Evolutionary conservation across 75 land plant genomes (phyloP), one percentile per base, ranked within the genome.

Genomic region (Isoetes taiwanensis): DNA sequence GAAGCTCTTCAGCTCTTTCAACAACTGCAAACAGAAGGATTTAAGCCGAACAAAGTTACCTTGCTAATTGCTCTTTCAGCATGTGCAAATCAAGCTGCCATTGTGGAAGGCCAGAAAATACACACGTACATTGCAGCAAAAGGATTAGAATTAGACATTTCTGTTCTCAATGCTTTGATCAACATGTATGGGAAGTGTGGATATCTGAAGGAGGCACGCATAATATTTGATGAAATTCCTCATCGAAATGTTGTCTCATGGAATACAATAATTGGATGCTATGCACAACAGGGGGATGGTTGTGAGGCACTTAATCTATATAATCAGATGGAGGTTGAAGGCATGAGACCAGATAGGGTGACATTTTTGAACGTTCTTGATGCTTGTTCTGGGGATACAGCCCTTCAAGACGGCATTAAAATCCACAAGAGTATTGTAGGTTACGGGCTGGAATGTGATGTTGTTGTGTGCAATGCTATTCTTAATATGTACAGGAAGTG

Each of bases 161-260:
- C 32, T 24, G 64, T 66, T 14, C 62, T 61, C 31, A 75, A 67
- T 50, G 57, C 77, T 8, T 17, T 75, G 37, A 27, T 75, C 26
- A 58, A 63, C 19, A 75, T 69, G 77, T 73, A 73, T 24, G 62
- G 66, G 20, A 73, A 48, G 34, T 73, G 71, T 62, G 76, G 76
- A 9, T 34, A 41, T 30, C 33, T 67, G 31, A 43, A 67, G 1
- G 48, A 73, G 43, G 78, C 78, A 3, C 2, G 16, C 17, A 40
- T 42, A 42, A 66, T 64, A 28, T 66, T 76, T 48, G 70, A 63
- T 12, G 28, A 41, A 10, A 57, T 64, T 35, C 50, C 8, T 23
- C 6, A 46, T 19, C 16, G 50, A 19, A 67, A 71, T 52, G 38
- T 37, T 34, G 58, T 70, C 17, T 57, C 74, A 30, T 76, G 78